A percentile compares a stretch with the other conserved stretches of the same genome.
Evolutionary conservation across 2,329 filamentous ascomycete species (phyloP).

Genomic region (Arthroderma sp.): DNA sequence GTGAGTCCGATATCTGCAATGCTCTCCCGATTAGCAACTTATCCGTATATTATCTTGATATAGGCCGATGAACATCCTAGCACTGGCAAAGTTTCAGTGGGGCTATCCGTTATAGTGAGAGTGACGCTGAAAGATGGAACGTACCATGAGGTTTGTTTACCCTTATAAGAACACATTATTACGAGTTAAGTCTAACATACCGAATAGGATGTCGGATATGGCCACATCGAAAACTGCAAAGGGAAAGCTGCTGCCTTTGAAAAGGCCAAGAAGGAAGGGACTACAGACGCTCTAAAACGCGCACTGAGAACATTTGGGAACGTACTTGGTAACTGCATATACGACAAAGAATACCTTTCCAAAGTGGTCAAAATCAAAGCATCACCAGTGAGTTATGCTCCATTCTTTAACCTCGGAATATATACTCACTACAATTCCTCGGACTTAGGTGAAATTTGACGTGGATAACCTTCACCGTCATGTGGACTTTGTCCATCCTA

Average conservation of each 20-base stretch:
- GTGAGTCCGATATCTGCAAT: conserved; percentile 33
- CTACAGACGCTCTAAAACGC: conserved; percentile 85
- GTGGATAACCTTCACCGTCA: conserved; percentile 72
- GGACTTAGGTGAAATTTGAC: conserved; percentile 54
- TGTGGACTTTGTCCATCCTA: conserved; percentile 53
- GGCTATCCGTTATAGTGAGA: conserved; percentile 78
- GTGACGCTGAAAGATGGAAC: conserved; percentile 86
- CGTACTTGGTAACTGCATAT: conserved; percentile 94
- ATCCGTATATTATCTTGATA: neutral
- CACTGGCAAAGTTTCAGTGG: conserved; percentile 68
- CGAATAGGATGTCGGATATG: conserved; percentile 73
- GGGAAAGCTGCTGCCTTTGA: conserved; percentile 93
- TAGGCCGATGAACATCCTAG: conserved; percentile 68
- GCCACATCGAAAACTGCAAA: conserved; percentile 90
- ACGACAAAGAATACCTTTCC: conserved; percentile 85
- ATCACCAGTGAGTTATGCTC: conserved; percentile 40
- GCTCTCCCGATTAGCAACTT: neutral
- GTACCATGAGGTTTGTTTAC: conserved; percentile 60
- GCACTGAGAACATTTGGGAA: conserved; percentile 88
- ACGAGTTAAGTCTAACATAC: neutral
- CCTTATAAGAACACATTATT: conserved; percentile 1
- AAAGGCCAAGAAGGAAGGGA: conserved; percentile 97
- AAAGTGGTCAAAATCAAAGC: conserved; percentile 86
- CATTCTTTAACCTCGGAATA: neutral
- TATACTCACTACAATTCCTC: neutral